Evolutionary conservation across 768 basidiomycete genomes (phyloP), one percentile per base, ranked within the genome.

Genomic region (Boletus patriciae): DNA sequence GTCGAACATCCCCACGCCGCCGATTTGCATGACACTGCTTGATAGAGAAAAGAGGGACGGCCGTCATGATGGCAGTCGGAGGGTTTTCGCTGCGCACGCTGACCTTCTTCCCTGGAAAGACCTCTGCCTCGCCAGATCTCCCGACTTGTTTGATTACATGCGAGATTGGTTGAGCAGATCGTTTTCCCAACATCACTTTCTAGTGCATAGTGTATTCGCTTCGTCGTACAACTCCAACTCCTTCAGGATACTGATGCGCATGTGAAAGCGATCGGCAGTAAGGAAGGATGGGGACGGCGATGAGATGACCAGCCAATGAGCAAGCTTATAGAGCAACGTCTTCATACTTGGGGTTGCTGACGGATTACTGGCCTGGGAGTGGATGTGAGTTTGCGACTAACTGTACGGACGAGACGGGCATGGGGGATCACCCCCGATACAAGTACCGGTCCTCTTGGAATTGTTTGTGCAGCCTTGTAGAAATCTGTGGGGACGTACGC

Each of bases 341-440:
- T 82, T 86, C 80, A 92, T 87, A 42, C 74, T 72, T 13, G 77
- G 66, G 15, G 83, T 77, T 2, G 90, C 92, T 15, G 77, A 73
- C 2, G 78, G 70, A 62, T 92, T 89, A 59, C 83, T 85, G 5
- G 90, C 90, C 89, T 92, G 56, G n/a, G 42, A n/a, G 45, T 47
- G 49, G 33, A 25, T 34, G 43, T 62, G 48, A 66, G 65, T 13
- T 46, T 50, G 50, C 29, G 50, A 55, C 29, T 25, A n/a, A 37
- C 21, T 21, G 51, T 33, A 42, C 3, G n/a, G 33, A 58, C 15
- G 34, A 46, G 34, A 57, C 55, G 58, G 56, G 88, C 90, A 81
- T 94, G 92, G 18, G 93, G 82, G 47, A 92, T 78, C 12, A 88
- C 84, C 57, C 89, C 83, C 92, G 94, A 67, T 88, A 93, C 38